Evolutionary conservation across 495 filamentous ascomycete species (phyloP), one percentile per base, ranked within the genome.

Genomic region (Rhizodiscina lignyota): DNA sequence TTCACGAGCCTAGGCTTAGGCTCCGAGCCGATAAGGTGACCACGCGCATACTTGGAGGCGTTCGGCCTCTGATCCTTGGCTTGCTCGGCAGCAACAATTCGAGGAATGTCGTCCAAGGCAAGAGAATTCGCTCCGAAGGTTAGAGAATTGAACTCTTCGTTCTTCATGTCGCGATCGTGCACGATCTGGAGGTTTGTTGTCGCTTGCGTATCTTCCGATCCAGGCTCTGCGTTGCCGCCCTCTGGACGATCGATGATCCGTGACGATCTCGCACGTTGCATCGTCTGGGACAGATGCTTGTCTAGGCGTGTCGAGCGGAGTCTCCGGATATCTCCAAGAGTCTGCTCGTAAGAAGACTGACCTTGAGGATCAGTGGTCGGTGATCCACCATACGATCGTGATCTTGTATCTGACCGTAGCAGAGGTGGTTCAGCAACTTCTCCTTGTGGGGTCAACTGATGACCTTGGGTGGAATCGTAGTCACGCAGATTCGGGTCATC

Each of bases 101-200:
- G 68, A n/a, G 89, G 87, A 41, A 99, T 94, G 50, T 99, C 89
- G 54, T 96, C 89, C 37, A 99, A 61, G 4, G 85, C 94, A 22
- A 96, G 63, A 11, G 83, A 81, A 61, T 94, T 84, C 43, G 81
- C 71, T n/a, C 81, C 83, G 43, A 97, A 81, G 31, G 81, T 82
- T n/a, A n/a, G n/a, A n/a, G n/a, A n/a, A n/a, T n/a, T n/a, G n/a
- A n/a, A n/a, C n/a, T n/a, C n/a, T n/a, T n/a, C n/a, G n/a, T n/a
- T n/a, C n/a, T n/a, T n/a, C n/a, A n/a, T n/a, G n/a, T 87, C 82
- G 27, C 71, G 72, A 47, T 94, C 87, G 50, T 94, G 83, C 0
- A 93, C 74, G 48, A 94, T 94, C 41, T 82, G 77, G 42, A 79
- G 77, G n/a, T n/a, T n/a, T n/a, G n/a, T n/a, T n/a, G n/a, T 22